phyloP scores from a whole-genome alignment of 2,329 filamentous ascomycete species.

The Neopestalotiopsis clavispora region DNA sequence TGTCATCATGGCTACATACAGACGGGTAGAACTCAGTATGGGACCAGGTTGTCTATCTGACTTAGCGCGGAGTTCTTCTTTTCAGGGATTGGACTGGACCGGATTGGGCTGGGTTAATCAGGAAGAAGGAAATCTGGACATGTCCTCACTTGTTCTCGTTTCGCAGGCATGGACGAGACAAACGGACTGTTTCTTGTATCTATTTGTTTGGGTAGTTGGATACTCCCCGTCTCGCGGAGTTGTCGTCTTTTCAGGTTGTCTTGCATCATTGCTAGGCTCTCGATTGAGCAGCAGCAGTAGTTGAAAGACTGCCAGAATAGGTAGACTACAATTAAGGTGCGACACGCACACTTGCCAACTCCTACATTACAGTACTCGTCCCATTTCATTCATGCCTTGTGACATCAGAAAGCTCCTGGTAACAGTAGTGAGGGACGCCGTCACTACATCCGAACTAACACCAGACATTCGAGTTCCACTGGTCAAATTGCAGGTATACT shows the following conservation, averaged over 20 bases:
- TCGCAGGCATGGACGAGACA: background rate
- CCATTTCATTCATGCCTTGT: background rate
- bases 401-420: background rate
- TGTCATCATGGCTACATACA: conserved; percentile 3
- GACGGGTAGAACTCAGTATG: conserved; percentile 5
- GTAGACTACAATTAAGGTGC: conserved; percentile 18
- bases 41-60: conserved; percentile 14
- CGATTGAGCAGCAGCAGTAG: background rate
- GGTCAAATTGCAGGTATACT: background rate
- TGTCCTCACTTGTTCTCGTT: background rate
- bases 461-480: background rate
- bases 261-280: background rate
- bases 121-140: background rate
- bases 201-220: conserved; percentile 18
- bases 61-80: conserved; percentile 17
- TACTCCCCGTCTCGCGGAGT: conserved; percentile 17
- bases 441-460: background rate
- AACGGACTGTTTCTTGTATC: conserved; percentile 13
- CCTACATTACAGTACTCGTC: background rate
- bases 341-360: conserved; percentile 19
- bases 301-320: background rate
- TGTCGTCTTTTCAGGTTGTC: background rate
- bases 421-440: background rate
- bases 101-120: background rate
- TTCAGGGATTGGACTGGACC: conserved; percentile 4